These are phyloP conservation scores for Penicillium argentinense DNA, from an alignment of 495 filamentous ascomycete genomes.

Conservation along the genomic window DNA sequence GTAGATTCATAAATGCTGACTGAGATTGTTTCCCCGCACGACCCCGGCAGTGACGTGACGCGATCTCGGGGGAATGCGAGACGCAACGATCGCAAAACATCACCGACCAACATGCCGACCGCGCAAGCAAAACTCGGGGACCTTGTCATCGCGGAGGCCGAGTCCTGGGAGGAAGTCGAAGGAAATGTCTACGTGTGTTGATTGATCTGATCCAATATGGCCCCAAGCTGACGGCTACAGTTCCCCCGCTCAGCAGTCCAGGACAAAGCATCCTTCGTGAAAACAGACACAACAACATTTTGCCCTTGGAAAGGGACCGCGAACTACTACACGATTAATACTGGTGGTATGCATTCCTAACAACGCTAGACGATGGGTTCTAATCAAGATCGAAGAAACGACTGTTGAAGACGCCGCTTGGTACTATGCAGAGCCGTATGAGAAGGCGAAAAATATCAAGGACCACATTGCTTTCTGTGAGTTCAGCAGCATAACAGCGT, in stretches of 20 bases:
- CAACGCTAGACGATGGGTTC: too few relatives aligned
- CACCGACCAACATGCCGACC: conserved; percentile 37
- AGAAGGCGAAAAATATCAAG: conserved; percentile 57
- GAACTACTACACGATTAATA: conserved; percentile 63
- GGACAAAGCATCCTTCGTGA: conserved; percentile 45
- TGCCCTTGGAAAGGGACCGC: conserved; percentile 74
- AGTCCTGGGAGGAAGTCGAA: conserved; percentile 64
- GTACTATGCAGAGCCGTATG: conserved; percentile 62
- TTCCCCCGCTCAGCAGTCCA: conserved; percentile 37
- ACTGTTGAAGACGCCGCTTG: conserved; percentile 61
- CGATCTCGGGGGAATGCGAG: too few relatives aligned
- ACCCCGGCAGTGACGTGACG: too few relatives aligned
- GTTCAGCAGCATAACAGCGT: neutral
- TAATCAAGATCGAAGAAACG: too few relatives aligned
- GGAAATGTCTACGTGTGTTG: conserved; percentile 67
- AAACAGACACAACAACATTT: conserved; percentile 49
- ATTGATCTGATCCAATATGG: neutral
- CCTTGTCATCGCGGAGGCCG: conserved; percentile 58
- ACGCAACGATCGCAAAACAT: too few relatives aligned
- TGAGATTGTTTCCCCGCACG: too few relatives aligned
- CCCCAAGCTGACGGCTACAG: conserved; percentile 21
- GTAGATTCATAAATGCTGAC: too few relatives aligned
- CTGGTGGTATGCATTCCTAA: conserved; percentile 55
- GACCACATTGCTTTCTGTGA: conserved; percentile 64
- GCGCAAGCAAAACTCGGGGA: conserved; percentile 61